phyloP scores from a whole-genome alignment of 495 filamentous ascomycete species.

The Hamigera avellanea region DNA sequence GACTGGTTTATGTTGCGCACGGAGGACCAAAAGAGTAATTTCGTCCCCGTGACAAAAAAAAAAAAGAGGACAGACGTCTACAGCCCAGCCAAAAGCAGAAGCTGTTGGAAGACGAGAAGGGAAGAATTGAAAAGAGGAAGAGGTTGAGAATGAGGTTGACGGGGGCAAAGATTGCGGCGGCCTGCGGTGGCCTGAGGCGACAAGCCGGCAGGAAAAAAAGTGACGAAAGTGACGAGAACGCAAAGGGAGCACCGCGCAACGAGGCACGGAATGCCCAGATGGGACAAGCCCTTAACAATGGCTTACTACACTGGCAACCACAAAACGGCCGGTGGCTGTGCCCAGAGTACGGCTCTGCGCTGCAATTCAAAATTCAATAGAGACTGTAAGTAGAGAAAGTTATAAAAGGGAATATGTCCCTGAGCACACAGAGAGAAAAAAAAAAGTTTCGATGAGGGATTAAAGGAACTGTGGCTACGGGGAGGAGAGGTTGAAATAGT shows the following conservation, averaged over 20 bases:
- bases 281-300: constrained; percentile 3
- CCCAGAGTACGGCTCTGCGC: too few species aligned
- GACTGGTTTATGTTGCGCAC: constrained; percentile 4
- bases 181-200: constrained; percentile 24
- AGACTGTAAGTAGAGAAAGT: constrained; percentile 1
- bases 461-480: constrained; percentile 4
- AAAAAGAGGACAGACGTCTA: constrained; percentile 6
- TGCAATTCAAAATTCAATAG: too few species aligned
- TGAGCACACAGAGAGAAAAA: constrained; percentile 6
- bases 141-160: constrained; percentile 4
- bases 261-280: constrained; percentile 18
- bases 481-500: constrained; percentile 8
- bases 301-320: constrained; percentile 7
- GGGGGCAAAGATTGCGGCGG: constrained; percentile 16
- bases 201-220: constrained; percentile 4
- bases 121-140: constrained; percentile 2
- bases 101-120: constrained; percentile 4
- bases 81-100: constrained; percentile 13
- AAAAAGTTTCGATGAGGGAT: constrained; percentile 1
- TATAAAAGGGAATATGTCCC: constrained; percentile 3
- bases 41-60: constrained; percentile 7
- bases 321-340: constrained; percentile 6
- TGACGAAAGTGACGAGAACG: constrained; percentile 21
- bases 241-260: constrained; percentile 8
- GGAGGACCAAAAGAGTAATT: constrained; percentile 5